Percentiles rank a stretch among this genome's conserved stretches.
Conservation (phyloP, 2,329 filamentous ascomycete genomes). For the Ascochyta pisi region DNA sequence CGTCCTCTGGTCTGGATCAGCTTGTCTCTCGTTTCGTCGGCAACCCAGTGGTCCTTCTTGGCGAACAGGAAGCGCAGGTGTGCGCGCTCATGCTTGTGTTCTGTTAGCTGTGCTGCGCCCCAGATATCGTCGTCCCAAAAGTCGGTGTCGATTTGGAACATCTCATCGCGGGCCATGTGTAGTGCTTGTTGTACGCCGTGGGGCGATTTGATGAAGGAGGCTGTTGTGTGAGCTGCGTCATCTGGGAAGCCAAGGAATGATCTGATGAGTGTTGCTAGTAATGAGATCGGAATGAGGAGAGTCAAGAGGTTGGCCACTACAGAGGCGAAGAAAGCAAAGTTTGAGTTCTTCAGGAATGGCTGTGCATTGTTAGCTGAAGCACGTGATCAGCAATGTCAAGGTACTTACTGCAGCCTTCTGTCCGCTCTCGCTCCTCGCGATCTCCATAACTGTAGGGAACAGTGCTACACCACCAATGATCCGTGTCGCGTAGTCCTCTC, state of each 20-base stretch:
- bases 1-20: conserved; percentile 56
- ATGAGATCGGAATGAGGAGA: conserved; percentile 48
- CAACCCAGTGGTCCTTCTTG: conserved; percentile 67
- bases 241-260: conserved; percentile 52
- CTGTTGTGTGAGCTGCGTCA: conserved; percentile 57
- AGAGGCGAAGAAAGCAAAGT: conserved; percentile 35
- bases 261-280: conserved; percentile 53
- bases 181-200: conserved; percentile 63
- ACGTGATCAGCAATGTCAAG: background rate
- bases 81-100: conserved; percentile 46
- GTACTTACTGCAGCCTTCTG: conserved; percentile 49
- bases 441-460: conserved; percentile 57
- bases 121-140: conserved; percentile 66
- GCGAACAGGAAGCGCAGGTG: conserved; percentile 67
- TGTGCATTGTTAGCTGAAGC: conserved; percentile 17
- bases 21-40: conserved; percentile 62
- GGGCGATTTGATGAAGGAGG: conserved; percentile 57
- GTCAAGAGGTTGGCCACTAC: conserved; percentile 54
- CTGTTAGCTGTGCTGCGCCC: conserved; percentile 53
- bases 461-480: conserved; percentile 49
- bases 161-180: conserved; percentile 65
- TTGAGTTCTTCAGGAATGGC: conserved; percentile 37
- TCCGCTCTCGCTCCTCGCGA: conserved; percentile 54
- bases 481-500: conserved; percentile 30
- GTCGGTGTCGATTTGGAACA: conserved; percentile 62